A percentile compares a stretch with the other conserved stretches of the same genome.
These are phyloP conservation scores for Ustilago sp. DNA, from an alignment of 1,284 basidiomycete genomes.

Conservation along the genomic window DNA sequence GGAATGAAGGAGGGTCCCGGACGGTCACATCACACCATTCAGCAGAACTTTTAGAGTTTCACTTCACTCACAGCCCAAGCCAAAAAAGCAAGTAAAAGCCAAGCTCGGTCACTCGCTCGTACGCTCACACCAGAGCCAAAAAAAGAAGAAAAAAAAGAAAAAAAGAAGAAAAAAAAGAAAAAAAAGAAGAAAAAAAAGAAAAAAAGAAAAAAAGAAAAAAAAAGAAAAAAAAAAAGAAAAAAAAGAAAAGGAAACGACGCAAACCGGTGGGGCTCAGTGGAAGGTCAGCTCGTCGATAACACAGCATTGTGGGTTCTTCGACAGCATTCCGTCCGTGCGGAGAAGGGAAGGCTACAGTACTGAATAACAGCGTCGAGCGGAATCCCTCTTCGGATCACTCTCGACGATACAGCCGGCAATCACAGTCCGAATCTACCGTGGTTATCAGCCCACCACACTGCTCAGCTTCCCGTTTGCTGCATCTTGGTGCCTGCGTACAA, in stretches of 20 bases:
- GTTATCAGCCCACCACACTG: background rate
- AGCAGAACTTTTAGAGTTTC: background rate
- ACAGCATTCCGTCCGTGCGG: background rate
- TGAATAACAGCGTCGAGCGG: conserved; percentile 8
- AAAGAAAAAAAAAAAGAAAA: too few species aligned
- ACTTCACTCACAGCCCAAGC: background rate
- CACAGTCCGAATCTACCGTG: background rate
- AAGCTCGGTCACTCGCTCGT: conserved; percentile 4
- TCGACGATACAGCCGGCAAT: background rate
- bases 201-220: too few species aligned
- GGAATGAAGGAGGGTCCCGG: conserved; percentile 28
- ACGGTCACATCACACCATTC: conserved; percentile 1
- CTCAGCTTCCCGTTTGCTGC: background rate
- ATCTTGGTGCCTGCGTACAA: background rate
- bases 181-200: too few species aligned
- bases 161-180: too few species aligned
- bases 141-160: too few species aligned
- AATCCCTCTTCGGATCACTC: conserved; percentile 5
- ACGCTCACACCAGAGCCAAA: background rate
- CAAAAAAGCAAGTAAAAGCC: conserved; percentile 1
- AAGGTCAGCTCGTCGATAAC: background rate
- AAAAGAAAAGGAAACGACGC: background rate
- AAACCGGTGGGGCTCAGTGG: background rate
- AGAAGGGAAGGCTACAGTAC: background rate
- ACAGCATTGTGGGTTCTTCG: background rate